Conservation (phyloP, 805 yeast species). For the Lachancea fermentati region DNA sequence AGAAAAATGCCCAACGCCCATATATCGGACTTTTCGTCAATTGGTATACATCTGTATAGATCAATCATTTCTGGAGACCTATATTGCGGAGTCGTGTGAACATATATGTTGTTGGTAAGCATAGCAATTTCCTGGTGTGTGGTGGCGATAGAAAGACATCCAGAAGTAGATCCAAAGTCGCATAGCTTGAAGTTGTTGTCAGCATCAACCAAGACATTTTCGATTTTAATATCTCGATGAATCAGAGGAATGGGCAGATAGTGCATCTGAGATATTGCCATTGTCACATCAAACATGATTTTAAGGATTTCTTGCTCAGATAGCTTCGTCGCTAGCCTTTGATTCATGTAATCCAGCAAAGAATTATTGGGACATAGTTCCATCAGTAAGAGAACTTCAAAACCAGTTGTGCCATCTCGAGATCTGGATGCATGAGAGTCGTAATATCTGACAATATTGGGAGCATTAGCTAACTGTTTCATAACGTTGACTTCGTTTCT, state of each 20-base stretch:
- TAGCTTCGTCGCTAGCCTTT: conserved; percentile 71
- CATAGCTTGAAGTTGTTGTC: conserved; percentile 71
- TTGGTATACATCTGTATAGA: conserved; percentile 71
- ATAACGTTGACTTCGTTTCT: conserved; percentile 76
- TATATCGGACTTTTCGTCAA: conserved; percentile 87
- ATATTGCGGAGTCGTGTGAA: conserved; percentile 94
- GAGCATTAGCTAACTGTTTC: conserved; percentile 52
- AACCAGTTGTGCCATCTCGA: conserved; percentile 39
- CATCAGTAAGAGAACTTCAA: conserved; percentile 89
- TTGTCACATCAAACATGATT: conserved; percentile 75
- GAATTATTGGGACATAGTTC: conserved; percentile 87
- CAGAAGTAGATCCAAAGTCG: conserved; percentile 87
- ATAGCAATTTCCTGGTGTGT: conserved; percentile 73
- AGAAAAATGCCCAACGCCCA: conserved; percentile 96
- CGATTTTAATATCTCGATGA: conserved; percentile 92
- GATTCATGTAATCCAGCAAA: conserved; percentile 86
- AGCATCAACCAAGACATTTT: conserved; percentile 79
- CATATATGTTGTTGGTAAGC: conserved; percentile 78
- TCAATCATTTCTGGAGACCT: conserved; percentile 96
- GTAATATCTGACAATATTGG: conserved; percentile 60
- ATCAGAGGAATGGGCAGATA: conserved; percentile 57
- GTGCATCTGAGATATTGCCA: conserved; percentile 86
- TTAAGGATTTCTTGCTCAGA: conserved; percentile 70
- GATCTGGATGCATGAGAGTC: conserved; percentile 71
- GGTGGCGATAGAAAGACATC: conserved; percentile 44